Evolutionary conservation across 1,284 basidiomycete species (phyloP), one percentile per base, ranked within the genome.

Genomic region (Ustilago hordei): DNA sequence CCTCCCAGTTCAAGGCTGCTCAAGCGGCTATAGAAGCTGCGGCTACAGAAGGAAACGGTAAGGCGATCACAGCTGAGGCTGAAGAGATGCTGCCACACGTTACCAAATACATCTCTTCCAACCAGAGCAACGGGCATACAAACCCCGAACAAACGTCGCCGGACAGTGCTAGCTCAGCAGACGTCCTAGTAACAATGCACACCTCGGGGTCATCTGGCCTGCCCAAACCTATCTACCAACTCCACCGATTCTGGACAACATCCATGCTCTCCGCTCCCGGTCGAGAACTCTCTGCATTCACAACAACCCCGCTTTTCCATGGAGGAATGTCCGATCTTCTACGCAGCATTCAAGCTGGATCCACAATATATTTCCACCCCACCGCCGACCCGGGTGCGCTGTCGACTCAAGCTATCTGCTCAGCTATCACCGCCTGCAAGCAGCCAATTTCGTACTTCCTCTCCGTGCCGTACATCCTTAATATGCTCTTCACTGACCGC

Each of bases 201-300:
- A 91, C 90, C 4, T 89, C 88, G 1, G 91, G 91, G 41, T 91
- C 90, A 13, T 90, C 90, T 7, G 87, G 89, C 31, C 86, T 87
- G 56, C 88, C 88, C 9, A 89, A 90, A 79, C 81, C 52, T 50
- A 82, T 69, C 75, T 86, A 64, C 81, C 81, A 81, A 34, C 63
- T 73, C 11, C 74, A 87, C 55, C 82, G 82, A 19, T 81, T 81
- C 60, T 82, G 81, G 81, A 75, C 79, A 12, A 32, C 62, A 0
- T 76, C 78, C 6, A 60, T 81, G 39, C 47, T 66, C 55, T 59
- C 70, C 13, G 81, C 81, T 1, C 45, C 64, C 23, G 79, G 81
- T 3, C 48, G 69, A 69, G 69, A 79, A 54, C 65, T 79, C 8
- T 78, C 83, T 11, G 85, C 86, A 0, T 88, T 87, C 73, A 88